Base-by-base conservation (phyloP, 1,284 basidiomycete species). In the Schizophyllum commune region DNA sequence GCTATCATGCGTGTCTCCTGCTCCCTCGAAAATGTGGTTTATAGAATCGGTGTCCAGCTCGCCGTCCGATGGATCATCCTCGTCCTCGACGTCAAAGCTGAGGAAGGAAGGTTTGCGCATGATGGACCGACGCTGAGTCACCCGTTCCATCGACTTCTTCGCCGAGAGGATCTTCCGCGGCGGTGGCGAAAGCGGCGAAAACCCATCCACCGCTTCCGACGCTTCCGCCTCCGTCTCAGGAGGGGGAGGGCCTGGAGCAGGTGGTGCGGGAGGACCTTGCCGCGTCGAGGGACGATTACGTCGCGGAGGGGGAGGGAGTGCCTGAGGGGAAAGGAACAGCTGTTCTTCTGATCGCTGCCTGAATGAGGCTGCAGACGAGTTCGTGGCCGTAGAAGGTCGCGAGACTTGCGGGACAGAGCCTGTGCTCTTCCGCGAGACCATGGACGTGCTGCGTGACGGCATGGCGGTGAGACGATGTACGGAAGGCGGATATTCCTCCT, bases 41-140 rank as follows among this genome's bases (percentile, higher is more conserved):
- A 55, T 55, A 19, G 61, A 62, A 61, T 59, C 21, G 32, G 56
- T 56, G 52, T 60, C 51, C 39, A 63, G 57, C 33, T 68, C 66
- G 34, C 61, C 52, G 32, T 73, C 70, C 19, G 65, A 67, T 33
- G 74, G 74, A 33, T 69, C 67, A 39, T 74, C 73, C 34, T 77
- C 79, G 55, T 71, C 69, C 17, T 80, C 77, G 58, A 84, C 84
- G 63, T 82, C 82, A 61, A 89, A 86, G 52, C 88, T 84, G 58
- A 89, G 73, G 68, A 89, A 89, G 2, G 86, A 89, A 11, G 87
- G 84, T 67, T 88, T 87, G 67, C 78, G 79, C 74, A 85, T 79
- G 63, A 88, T 70, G 6, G 77, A 77, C 58, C 71, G 73, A 52
- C 75, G 75, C 60, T 74, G 74, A 52, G 73, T 68, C 17, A 65